Percentiles rank a stretch among this genome's conserved stretches.
Conservation (phyloP, 129 eudicot genomes). For the Cynara cardunculus region DNA sequence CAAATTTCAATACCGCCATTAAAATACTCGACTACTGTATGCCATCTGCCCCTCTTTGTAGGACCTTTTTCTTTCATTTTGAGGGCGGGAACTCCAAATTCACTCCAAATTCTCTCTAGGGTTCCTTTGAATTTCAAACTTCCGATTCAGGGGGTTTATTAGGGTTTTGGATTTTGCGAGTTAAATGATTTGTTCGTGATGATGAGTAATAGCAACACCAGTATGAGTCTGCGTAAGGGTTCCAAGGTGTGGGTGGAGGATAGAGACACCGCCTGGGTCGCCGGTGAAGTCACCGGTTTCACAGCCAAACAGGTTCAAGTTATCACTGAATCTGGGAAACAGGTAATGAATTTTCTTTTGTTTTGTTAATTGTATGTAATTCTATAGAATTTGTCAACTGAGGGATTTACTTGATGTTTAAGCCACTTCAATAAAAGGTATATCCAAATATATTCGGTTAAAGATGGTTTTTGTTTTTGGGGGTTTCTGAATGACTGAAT, state of each 20-base stretch:
- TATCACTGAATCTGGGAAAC: slow-evolving; percentile 38
- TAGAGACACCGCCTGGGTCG: slow-evolving; percentile 68
- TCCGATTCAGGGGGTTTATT: slow-evolving; percentile 15
- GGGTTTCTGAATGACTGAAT: not conserved
- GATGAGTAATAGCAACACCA: slow-evolving; percentile 19
- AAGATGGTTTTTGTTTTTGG: not conserved
- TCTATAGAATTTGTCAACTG: not conserved
- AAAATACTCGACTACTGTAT: slow-evolving; percentile 16
- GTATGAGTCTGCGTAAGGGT: slow-evolving; percentile 75
- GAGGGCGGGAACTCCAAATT: slow-evolving; percentile 42
- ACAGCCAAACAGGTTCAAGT: slow-evolving; percentile 70
- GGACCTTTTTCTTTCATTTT: slow-evolving; percentile 8
- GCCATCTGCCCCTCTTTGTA: slow-evolving; percentile 14
- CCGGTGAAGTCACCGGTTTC: slow-evolving; percentile 71
- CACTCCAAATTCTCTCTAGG: slow-evolving; percentile 26
- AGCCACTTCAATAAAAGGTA: slow-evolving; percentile 15
- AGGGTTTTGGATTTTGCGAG: slow-evolving; percentile 20
- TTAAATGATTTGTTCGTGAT: slow-evolving; percentile 11
- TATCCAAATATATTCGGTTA: not conserved
- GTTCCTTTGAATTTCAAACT: slow-evolving; percentile 33
- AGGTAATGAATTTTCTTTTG: slow-evolving; percentile 22
- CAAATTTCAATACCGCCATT: not conserved
- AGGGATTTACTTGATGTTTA: slow-evolving; percentile 18
- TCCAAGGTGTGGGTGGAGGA: slow-evolving; percentile 91
- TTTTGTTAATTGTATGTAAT: not conserved